These are phyloP conservation scores for Ceratobasidium sp. DNA, from an alignment of 1,284 basidiomycete species.

Conservation along the genomic window DNA sequence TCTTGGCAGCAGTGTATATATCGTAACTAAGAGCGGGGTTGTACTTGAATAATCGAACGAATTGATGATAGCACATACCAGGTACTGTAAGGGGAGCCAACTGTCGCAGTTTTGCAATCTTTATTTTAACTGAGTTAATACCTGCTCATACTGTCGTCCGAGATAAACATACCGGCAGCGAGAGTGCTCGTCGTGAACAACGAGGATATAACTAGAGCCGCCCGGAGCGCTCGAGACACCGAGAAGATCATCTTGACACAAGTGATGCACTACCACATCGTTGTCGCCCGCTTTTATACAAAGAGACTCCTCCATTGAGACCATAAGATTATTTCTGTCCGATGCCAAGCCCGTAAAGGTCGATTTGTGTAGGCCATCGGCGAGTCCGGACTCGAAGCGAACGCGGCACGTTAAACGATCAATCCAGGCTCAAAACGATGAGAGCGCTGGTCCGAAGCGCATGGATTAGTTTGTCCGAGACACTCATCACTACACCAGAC, in stretches of 20 bases:
- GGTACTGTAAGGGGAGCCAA: slow-evolving; percentile 31
- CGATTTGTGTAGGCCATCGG: neutral
- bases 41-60: neutral
- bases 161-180: slow-evolving; percentile 22
- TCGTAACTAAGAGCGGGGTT: slow-evolving; percentile 6
- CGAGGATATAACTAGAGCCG: slow-evolving; percentile 13
- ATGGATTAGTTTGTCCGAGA: neutral
- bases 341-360: neutral
- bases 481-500: neutral
- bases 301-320: neutral
- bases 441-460: neutral
- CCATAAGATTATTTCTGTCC: neutral
- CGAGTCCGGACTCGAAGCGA: slow-evolving; percentile 8
- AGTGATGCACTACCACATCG: no score
- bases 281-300: neutral
- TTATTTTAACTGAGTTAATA: neutral
- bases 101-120: slow-evolving; percentile 32
- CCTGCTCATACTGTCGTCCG: neutral
- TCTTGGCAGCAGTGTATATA: slow-evolving; percentile 33
- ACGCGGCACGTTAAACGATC: neutral
- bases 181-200: slow-evolving; percentile 2
- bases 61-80: neutral
- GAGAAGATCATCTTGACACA: neutral
- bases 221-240: neutral
- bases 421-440: neutral